Evolutionary conservation across 495 filamentous ascomycete species (phyloP), one percentile per base, ranked within the genome.

Genomic region (Aspergillus asperescens): DNA sequence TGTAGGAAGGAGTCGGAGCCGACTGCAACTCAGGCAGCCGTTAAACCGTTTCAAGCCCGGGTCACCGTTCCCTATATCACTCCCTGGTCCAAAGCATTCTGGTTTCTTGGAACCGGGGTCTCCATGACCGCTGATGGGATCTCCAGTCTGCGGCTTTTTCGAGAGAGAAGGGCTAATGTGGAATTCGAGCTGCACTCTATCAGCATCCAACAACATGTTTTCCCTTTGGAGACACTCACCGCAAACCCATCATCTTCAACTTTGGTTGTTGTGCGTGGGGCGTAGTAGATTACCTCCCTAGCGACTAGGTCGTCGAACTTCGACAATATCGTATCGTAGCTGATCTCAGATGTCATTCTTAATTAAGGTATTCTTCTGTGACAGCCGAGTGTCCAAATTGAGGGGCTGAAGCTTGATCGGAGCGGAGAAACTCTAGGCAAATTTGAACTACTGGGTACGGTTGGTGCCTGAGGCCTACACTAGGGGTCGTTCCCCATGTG

Each of bases 61-160:
- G 25, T 35, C 34, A 18, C 22, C 37, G n/a, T 40, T 41, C 5
- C 13, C 47, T 5, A 50, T 50, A 15, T 50, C 47, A 15, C 47
- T 50, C n/a, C 47, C 47, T 15, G 47, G 47, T 1, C 47, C 47
- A 18, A 50, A 50, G 24, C 47, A 40, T n/a, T 39, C 35, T 1
- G 47, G 25, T 18, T 50, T 50, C 32, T 40, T 4, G 1, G 34
- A 23, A 22, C n/a, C 3, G 1, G 15, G 23, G 15, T 39, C 29
- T 24, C 35, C 44, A 23, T 47, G 44, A 6, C 44, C 44, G 29
- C 44, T 47, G 9, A 47, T 19, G 2, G 44, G 44, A 19, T 50
- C 47, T 18, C 47, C 47, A 6, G 29, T 23, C 16, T 50, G 47
- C 5, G 47, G 47, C 9, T 50, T 50, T 12, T 28, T 50, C 22